These are phyloP conservation scores for Exidia glandulosa DNA, from an alignment of 768 basidiomycete genomes.

Conservation along the genomic window DNA sequence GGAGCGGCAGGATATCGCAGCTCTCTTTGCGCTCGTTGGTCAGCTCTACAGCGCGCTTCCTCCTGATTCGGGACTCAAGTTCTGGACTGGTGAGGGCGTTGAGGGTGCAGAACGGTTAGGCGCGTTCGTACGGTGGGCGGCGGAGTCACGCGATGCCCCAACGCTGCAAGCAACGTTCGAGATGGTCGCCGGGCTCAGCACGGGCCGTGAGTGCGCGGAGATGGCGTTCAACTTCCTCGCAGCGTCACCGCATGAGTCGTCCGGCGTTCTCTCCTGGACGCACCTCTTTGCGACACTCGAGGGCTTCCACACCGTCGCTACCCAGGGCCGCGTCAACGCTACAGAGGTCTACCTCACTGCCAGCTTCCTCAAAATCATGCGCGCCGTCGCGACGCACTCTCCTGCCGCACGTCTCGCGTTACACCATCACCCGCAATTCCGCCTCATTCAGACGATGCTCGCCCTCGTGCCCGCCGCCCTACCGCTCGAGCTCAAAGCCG, in stretches of 20 bases:
- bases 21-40: constrained; percentile 75
- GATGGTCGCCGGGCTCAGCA: constrained; percentile 76
- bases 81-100: constrained; percentile 62
- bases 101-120: constrained; percentile 26
- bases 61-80: constrained; percentile 68
- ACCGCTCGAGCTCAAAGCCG: constrained; percentile 86
- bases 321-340: constrained; percentile 18
- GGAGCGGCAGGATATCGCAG: constrained; percentile 75
- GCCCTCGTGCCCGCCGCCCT: constrained; percentile 67
- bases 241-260: constrained; percentile 56
- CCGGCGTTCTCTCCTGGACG: constrained; percentile 65
- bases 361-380: constrained; percentile 69
- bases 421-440: constrained; percentile 64
- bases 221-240: constrained; percentile 84
- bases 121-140: constrained; percentile 83
- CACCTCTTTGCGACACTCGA: constrained; percentile 66
- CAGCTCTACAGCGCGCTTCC: constrained; percentile 66
- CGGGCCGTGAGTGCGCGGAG: constrained; percentile 77
- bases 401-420: constrained; percentile 70
- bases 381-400: constrained; percentile 64
- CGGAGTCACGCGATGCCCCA: constrained; percentile 56
- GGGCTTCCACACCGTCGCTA: constrained; percentile 26
- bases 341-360: constrained; percentile 72
- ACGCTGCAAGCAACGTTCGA: constrained; percentile 78
- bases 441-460: constrained; percentile 70